Evolutionary conservation across 495 filamentous ascomycete species (phyloP), one percentile per base, ranked within the genome.

Genomic region (Cryomyces minteri): DNA sequence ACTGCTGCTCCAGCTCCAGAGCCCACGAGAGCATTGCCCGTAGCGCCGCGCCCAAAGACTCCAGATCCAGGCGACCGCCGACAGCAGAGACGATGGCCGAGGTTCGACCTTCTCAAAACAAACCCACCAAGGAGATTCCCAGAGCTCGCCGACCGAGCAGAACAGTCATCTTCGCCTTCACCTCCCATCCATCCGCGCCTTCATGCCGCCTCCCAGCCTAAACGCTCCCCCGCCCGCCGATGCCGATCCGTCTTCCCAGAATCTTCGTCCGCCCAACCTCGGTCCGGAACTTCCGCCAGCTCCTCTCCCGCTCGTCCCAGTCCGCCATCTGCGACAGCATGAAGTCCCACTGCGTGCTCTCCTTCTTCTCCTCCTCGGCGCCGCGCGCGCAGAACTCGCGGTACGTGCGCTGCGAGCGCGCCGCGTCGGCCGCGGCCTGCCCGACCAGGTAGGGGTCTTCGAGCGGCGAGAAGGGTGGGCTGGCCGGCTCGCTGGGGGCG

Each of bases 241-340:
- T 25, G 18, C 18, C 18, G 18, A 25, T 25, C 18, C 18, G 18
- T 25, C 18, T 37, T 30, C 53, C 50, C 7, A 55, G 43, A 31
- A 55, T 31, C 47, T 54, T 54, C 41, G 48, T 51, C 46, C 44
- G 38, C 18, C 48, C 44, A 29, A 53, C 47, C 39, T 44, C 33
- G 12, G 39, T 33, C 32, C 52, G 44, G 42, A 57, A 57, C 38
- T 43, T 50, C 18, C 36, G 31, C 56, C 58, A 57, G 32, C 49
- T 54, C 43, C 45, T 43, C 38, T 51, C 48, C 39, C 58, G 39
- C 50, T 57, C 58, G 11, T 55, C 51, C 58, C 56, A 58, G 40
- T 57, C 56, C 32, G 44, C 38, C 58, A 61, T 61, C 49, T 61
- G 58, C 7, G 40, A 48, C 11, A 57, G 29, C 58, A 61, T 59